Conservation (phyloP, 2,329 filamentous ascomycete species). For the Verticillium klebahnii region DNA sequence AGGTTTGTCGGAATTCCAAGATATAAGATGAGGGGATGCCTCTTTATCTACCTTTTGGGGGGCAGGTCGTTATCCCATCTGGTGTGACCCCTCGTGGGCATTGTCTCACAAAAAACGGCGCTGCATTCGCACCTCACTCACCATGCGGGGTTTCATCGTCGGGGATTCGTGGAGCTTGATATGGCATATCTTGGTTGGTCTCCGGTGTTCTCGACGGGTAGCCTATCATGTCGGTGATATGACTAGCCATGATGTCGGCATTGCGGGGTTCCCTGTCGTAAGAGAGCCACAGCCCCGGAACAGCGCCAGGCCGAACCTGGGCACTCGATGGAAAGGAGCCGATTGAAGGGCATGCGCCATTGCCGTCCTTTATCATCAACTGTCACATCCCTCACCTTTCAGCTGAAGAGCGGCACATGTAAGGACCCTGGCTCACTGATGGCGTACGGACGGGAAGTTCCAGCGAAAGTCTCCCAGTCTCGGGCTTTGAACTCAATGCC, state of each 20-base stretch:
- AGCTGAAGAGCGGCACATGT: no score
- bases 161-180: background rate
- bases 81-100: background rate
- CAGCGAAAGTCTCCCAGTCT: no score
- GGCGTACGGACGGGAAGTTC: no score
- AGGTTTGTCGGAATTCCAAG: background rate
- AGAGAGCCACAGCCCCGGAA: background rate
- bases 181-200: background rate
- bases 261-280: background rate
- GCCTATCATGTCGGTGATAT: background rate
- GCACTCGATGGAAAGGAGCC: no score
- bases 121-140: background rate
- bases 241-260: background rate
- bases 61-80: background rate
- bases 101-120: background rate
- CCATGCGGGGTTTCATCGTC: background rate
- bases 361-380: no score
- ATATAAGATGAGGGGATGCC: background rate
- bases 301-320: no score
- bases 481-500: no score
- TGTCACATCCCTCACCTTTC: no score
- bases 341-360: no score
- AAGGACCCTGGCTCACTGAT: no score
- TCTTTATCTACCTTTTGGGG: background rate
- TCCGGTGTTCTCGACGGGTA: background rate